Conservation (phyloP, 2,329 filamentous ascomycete species). For the Ceratocystis lukuohia region DNA sequence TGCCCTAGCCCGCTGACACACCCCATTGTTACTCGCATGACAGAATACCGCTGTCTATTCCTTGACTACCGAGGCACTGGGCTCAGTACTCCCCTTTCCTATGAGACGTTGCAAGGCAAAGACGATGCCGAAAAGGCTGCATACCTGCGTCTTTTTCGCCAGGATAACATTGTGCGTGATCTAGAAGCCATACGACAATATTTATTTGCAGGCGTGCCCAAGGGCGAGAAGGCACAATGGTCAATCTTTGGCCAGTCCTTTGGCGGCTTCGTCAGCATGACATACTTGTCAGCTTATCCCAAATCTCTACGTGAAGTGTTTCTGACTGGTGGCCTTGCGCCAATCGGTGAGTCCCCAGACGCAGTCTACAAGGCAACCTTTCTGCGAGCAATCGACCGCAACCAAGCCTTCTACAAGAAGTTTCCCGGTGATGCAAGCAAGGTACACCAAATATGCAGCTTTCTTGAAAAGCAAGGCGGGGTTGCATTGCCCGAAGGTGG, state of each 20-base stretch:
- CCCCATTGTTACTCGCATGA: conserved; percentile 55
- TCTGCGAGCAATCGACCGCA: conserved; percentile 55
- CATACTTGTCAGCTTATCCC: conserved; percentile 71
- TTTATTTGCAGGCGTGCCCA: conserved; percentile 40
- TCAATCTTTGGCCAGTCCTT: conserved; percentile 82
- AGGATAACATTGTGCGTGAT: conserved; percentile 81
- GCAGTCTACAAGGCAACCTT: conserved; percentile 61
- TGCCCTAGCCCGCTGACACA: conserved; percentile 62
- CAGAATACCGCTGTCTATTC: conserved; percentile 72
- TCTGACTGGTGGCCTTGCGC: conserved; percentile 69
- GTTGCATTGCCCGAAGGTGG: conserved; percentile 59
- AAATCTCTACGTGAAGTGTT: conserved; percentile 72
- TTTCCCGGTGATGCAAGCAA: conserved; percentile 64
- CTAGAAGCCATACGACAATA: conserved; percentile 71
- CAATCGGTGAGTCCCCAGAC: conserved; percentile 57
- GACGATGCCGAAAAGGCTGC: conserved; percentile 55
- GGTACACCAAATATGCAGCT: conserved; percentile 52
- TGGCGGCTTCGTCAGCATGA: conserved; percentile 73
- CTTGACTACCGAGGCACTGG: conserved; percentile 90
- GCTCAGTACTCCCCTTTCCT: conserved; percentile 65
- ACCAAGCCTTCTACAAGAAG: conserved; percentile 68
- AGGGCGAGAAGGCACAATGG: conserved; percentile 59
- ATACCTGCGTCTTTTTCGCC: conserved; percentile 74
- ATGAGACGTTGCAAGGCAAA: conserved; percentile 49
- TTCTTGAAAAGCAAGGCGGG: conserved; percentile 40